Evolutionary conservation across 2,329 filamentous ascomycete species (phyloP).

Genomic region (Ambrosiella cleistominuta): DNA sequence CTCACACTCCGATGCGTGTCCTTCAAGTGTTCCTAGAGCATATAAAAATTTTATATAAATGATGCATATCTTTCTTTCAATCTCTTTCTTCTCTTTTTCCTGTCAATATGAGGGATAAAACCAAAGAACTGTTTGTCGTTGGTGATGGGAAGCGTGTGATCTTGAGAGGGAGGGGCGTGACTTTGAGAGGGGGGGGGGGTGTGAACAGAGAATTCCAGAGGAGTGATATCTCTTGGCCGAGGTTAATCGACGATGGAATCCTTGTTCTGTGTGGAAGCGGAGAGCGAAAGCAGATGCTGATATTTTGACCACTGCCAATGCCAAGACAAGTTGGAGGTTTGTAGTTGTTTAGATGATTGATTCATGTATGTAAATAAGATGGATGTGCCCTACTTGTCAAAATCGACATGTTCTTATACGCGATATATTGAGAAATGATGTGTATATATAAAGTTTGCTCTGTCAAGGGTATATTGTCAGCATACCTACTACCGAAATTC

Average conservation of each 20-base stretch:
- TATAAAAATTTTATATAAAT: too few species aligned
- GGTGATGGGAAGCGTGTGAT: not conserved
- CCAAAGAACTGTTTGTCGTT: not conserved
- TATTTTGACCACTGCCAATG: not conserved
- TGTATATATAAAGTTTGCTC: not conserved
- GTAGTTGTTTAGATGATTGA: not conserved
- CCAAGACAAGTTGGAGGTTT: not conserved
- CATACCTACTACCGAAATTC: not conserved
- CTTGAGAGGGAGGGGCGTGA: not conserved
- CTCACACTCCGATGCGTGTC: too few species aligned
- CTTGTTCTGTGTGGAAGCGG: not conserved
- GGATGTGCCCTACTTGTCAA: not conserved
- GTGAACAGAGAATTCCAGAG: not conserved
- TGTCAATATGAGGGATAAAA: not conserved
- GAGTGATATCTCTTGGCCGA: slow-evolving; percentile 3
- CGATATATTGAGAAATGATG: not conserved
- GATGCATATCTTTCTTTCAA: too few species aligned
- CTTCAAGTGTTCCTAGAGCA: too few species aligned
- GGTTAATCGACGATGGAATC: slow-evolving; percentile 4
- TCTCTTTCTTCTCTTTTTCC: too few species aligned
- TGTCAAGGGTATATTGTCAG: not conserved
- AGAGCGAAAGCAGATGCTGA: not conserved
- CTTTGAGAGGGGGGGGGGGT: not conserved
- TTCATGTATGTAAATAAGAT: not conserved
- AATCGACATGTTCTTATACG: not conserved